Evolutionary conservation across 2,329 filamentous ascomycete genomes (phyloP).

Genomic region (Colletotrichum chlorophyti): DNA sequence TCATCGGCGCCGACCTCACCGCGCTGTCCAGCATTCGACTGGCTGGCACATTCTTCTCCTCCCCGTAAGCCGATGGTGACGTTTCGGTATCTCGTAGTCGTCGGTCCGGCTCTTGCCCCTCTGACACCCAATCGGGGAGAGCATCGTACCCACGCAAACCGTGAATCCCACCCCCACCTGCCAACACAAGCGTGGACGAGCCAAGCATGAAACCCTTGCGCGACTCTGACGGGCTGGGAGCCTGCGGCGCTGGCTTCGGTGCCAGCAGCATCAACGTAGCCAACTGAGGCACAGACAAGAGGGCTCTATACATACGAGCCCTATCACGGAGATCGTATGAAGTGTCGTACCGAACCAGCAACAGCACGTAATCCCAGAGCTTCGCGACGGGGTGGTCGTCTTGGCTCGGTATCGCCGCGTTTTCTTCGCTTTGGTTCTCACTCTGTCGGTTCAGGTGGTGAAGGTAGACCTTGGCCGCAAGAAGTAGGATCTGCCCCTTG

Average conservation of each 20-base stretch:
- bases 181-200: slow-evolving; percentile 84
- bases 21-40: slow-evolving; percentile 69
- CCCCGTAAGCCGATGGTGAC: slow-evolving; percentile 44
- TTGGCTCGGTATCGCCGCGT: slow-evolving; percentile 41
- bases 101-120: slow-evolving; percentile 80
- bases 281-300: slow-evolving; percentile 84
- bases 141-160: slow-evolving; percentile 80
- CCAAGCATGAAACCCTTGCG: slow-evolving; percentile 81
- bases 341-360: slow-evolving; percentile 89
- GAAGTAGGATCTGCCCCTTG: slow-evolving; percentile 88
- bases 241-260: slow-evolving; percentile 91
- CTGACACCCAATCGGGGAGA: slow-evolving; percentile 84
- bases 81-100: slow-evolving; percentile 69
- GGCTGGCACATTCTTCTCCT: slow-evolving; percentile 59
- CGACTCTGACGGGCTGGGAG: slow-evolving; percentile 86
- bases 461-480: slow-evolving; percentile 96
- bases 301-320: slow-evolving; percentile 83
- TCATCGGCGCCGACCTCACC: slow-evolving; percentile 44
- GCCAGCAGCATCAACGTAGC: slow-evolving; percentile 90
- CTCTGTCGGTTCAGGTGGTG: slow-evolving; percentile 78
- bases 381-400: slow-evolving; percentile 73
- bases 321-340: slow-evolving; percentile 96
- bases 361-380: slow-evolving; percentile 84
- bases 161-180: slow-evolving; percentile 74
- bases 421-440: slow-evolving; percentile 45